Base-by-base conservation (phyloP, 106 monocot species). In the Allium fistulosum region DNA sequence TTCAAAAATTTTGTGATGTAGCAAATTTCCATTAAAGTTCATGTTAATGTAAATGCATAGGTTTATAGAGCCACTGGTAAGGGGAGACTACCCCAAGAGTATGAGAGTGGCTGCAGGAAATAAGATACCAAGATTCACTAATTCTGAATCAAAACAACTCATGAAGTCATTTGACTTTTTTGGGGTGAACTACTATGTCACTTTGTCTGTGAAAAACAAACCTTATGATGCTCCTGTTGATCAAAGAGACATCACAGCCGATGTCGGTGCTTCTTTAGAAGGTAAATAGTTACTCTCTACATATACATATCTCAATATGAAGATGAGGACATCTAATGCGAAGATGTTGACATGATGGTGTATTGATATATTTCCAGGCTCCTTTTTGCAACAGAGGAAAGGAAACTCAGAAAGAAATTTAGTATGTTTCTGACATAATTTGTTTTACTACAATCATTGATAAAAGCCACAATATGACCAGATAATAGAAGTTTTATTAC, bases 151-250 rank as follows among this genome's bases (percentile, higher is more conserved):
- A 2, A 46, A 73, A 16, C 58, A 53, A 27, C 6, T 88, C 8
- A 81, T 59, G 59, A 78, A 71, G 15, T 72, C 88, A 52, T 81
- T 75, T 18, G 81, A 88, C 49, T 88, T 83, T 70, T 16, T 88
- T 8, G 84, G 88, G n/a, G 11, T 84, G 8, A 88, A 88, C 63
- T 72, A 83, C 26, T 88, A 88, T 17, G 16, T 53, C 7, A 51
- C 77, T 4, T 2, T 66, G 1, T 72, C 56, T 57, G 74, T 75
- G 37, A 53, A 47, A n/a, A 72, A 77, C 46, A 26, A 62, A 13
- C 46, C 71, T 46, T 17, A 66, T 52, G 6, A 4, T 14, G 26
- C 15, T 0, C 14, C 58, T 48, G 17, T 53, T 7, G 56, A 8
- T 27, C 63, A 68, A 61, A 65, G 82, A 27, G 87, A 87, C 56